Evolutionary conservation across 306 rosid genomes (phyloP).

Genomic region (Corylus americana): DNA sequence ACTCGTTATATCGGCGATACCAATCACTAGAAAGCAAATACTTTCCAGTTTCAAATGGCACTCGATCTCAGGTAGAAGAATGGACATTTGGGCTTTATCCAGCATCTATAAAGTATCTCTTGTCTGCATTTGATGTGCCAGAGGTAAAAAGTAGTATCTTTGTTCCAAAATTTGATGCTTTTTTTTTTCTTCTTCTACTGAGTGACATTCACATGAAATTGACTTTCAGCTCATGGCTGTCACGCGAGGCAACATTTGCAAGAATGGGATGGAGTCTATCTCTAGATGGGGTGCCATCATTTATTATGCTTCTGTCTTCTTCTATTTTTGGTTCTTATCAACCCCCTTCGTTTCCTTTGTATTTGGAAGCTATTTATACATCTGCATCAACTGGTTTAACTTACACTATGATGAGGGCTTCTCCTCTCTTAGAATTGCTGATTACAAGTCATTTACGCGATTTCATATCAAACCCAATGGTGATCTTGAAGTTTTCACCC

Average conservation of each 20-base stretch:
- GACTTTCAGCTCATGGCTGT: slow-evolving; percentile 87
- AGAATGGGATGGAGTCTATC: slow-evolving; percentile 76
- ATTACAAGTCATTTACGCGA: slow-evolving; percentile 85
- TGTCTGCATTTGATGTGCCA: slow-evolving; percentile 97
- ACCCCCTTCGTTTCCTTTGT: slow-evolving; percentile 92
- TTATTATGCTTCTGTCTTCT: slow-evolving; percentile 78
- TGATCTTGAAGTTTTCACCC: slow-evolving; percentile 89
- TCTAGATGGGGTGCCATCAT: slow-evolving; percentile 72
- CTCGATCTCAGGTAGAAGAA: slow-evolving; percentile 80
- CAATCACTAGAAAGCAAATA: slow-evolving; percentile 73
- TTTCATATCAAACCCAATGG: slow-evolving; percentile 70
- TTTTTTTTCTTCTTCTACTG: not conserved
- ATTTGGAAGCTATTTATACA: slow-evolving; percentile 85
- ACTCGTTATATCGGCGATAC: slow-evolving; percentile 85
- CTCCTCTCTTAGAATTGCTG: slow-evolving; percentile 92
- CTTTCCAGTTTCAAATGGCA: slow-evolving; percentile 88
- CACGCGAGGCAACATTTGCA: slow-evolving; percentile 79
- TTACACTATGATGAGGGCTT: slow-evolving; percentile 96
- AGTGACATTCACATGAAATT: not conserved
- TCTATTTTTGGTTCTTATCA: slow-evolving; percentile 88
- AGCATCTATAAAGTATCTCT: slow-evolving; percentile 86
- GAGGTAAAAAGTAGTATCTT: slow-evolving; percentile 56
- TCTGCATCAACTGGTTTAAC: slow-evolving; percentile 93
- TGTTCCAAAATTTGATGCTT: not conserved
- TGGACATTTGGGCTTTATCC: slow-evolving; percentile 97